Base-by-base conservation (phyloP, 805 yeast genomes). In the Sporopachydermia quercuum region DNA sequence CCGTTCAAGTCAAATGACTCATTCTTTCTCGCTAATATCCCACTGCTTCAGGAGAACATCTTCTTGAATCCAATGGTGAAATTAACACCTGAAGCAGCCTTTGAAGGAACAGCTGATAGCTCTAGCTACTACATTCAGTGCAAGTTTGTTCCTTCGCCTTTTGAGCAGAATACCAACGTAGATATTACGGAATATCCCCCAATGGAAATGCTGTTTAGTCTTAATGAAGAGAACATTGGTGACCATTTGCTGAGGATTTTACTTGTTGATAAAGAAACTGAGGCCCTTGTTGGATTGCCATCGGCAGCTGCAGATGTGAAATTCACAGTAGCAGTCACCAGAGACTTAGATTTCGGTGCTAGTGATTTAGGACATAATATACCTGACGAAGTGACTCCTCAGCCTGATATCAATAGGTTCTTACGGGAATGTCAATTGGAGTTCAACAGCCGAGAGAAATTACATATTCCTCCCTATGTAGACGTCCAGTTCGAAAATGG, bases 141-240 rank as follows among this genome's bases (percentile, higher is more conserved):
- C 42, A 63, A 62, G 46, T 65, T 70, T 39, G 48, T 62, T 5
- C 76, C 76, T 1, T 57, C 66, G 4, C 65, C 74, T 33, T 55
- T 58, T 48, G 43, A 49, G 43, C 11, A 35, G 3, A 35, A 43
- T 6, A 46, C 47, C 4, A 47, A 49, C 4, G 47, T 41, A 3
- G 41, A 50, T 16, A 52, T 55, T 40, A 49, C 55, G 38, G 49
- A 57, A 34, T 62, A 60, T 37, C 78, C 80, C 2, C 74, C 78
- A 1, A 53, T 75, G 4, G 80, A 74, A 47, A 56, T 75, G 37
- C 73, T 78, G 76, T 55, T 67, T 27, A 70, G 64, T 37, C 52
- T 70, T 37, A 58, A 57, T 15, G 57, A 59, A 13, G 40, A 43
- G n/a, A 57, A 57, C 8, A 51, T 45, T 33, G 65, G 64, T 1